Evolutionary conservation across 1,139 yeast species (phyloP), one percentile per base, ranked within the genome.

Genomic region (Scheffersomyces quercinus): DNA sequence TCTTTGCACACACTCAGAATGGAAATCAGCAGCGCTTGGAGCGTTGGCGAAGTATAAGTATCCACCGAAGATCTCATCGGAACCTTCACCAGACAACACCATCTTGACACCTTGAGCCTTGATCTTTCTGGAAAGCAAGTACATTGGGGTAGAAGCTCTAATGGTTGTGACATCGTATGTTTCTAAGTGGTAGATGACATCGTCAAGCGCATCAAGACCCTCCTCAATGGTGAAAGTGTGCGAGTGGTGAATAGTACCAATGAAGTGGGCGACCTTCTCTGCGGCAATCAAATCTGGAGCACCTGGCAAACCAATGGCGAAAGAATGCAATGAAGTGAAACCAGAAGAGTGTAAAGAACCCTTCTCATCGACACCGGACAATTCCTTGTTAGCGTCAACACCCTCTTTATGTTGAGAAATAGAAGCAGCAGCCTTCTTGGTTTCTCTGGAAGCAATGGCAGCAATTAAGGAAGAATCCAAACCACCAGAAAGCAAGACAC

Each of bases 21-120:
- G 99, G 89, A 93, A 93, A 57, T 88, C 98, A 48, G 74, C 75
- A 41, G 96, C 85, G 46, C 85, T 76, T 58, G 99, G 99, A 43
- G 99, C 99, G 61, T 88, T 84, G 43, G 97, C 98, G 64, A 93
- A 93, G 78, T 93, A 93, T 59, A 93, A 77, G 79, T 93, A 93
- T 40, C 99, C 99, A 58, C 99, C 99, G 65, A 93, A 93, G 67
- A 93, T 85, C 76, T 93, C 99, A 70, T 93, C 99, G 37, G 97
- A 89, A 53, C 99, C 99, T 73, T 93, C 99, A 64, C 99, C 99
- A 34, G 97, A 88, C 49, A 93, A 76, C 39, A 93, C 99, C 99
- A 93, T 93, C 83, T 93, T 93, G 60, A 93, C 97, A 68, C 98
- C 99, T 72, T 91, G 98, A 43, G 99, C 99, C 77, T 93, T 93